phyloP scores from a whole-genome alignment of 352 stramenopile species.

The Pythium rishiriense region DNA sequence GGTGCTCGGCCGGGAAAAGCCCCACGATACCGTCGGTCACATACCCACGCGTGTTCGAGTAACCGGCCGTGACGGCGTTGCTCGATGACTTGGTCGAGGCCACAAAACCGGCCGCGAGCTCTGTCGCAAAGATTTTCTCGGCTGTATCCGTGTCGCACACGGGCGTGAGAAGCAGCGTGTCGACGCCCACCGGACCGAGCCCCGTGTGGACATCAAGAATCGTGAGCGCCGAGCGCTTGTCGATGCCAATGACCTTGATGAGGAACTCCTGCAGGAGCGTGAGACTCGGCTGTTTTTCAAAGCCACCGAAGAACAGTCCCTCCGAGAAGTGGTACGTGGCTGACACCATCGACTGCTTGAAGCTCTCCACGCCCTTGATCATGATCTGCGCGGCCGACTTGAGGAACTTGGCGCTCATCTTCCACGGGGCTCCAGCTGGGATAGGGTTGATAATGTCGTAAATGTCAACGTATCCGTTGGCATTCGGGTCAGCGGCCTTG shows the following conservation, averaged over 20 bases:
- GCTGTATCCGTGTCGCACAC: constrained; percentile 13
- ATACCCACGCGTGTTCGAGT: constrained; percentile 51
- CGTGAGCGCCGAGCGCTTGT: constrained; percentile 37
- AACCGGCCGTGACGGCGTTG: constrained; percentile 48
- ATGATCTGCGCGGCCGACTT: constrained; percentile 36
- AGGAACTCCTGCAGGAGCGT: constrained; percentile 70
- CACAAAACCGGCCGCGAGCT: constrained; percentile 31
- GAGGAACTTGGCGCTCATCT: constrained; percentile 19
- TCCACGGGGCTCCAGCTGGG: constrained; percentile 11
- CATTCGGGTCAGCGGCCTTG: constrained; percentile 67
- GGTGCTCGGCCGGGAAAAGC: constrained; percentile 28
- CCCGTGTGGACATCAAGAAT: constrained; percentile 95
- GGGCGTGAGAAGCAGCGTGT: constrained; percentile 48
- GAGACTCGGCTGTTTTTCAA: constrained; percentile 73
- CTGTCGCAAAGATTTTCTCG: constrained; percentile 7
- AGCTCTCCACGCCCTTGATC: constrained; percentile 39
- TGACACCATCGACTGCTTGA: constrained; percentile 88
- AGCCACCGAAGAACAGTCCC: constrained; percentile 88
- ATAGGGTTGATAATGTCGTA: constrained; percentile 70
- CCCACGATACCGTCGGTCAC: constrained; percentile 40
- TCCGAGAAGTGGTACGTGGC: constrained; percentile 85
- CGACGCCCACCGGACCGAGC: constrained; percentile 60
- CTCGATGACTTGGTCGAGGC: constrained; percentile 26
- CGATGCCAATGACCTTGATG: constrained; percentile 43
- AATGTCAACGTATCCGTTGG: constrained; percentile 74